Evolutionary conservation across 2,329 filamentous ascomycete genomes (phyloP).

Genomic region (Xylariaceae sp.): DNA sequence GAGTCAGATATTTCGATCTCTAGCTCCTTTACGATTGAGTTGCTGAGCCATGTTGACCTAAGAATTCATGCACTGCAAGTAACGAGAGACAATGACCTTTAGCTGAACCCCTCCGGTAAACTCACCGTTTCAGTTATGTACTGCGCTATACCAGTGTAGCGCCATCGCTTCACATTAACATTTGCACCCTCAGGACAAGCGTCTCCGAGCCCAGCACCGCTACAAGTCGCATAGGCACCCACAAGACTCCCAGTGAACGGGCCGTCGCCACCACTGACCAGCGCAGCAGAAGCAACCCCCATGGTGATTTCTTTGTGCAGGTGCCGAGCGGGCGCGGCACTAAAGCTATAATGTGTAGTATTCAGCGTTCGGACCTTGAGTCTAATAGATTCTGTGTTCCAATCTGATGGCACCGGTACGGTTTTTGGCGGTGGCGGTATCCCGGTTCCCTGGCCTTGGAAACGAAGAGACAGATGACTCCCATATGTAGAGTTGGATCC

Average conservation of each 20-base stretch:
- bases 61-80: too few relatives aligned
- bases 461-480: constrained; percentile 24
- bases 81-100: too few relatives aligned
- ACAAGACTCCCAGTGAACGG: constrained; percentile 34
- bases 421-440: constrained; percentile 12
- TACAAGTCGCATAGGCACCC: constrained; percentile 37
- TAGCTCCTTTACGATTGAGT: too few relatives aligned
- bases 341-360: constrained; percentile 31
- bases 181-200: constrained; percentile 29
- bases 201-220: constrained; percentile 30
- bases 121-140: constrained; percentile 25
- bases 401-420: constrained; percentile 24
- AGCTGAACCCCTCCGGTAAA: neutral
- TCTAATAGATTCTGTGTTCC: constrained; percentile 25
- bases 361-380: constrained; percentile 30
- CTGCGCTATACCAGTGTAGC: constrained; percentile 25
- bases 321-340: constrained; percentile 24
- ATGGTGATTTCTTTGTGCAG: constrained; percentile 18
- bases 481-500: neutral
- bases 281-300: constrained; percentile 27
- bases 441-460: constrained; percentile 28
- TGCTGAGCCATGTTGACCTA: too few relatives aligned
- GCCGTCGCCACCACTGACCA: constrained; percentile 34
- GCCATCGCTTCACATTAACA: constrained; percentile 30
- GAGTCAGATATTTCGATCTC: too few relatives aligned